Percentiles rank a stretch among this genome's conserved stretches.
These are phyloP conservation scores for Vanderwaltozyma verrucispora DNA, from an alignment of 805 yeast genomes.

Conservation along the genomic window DNA sequence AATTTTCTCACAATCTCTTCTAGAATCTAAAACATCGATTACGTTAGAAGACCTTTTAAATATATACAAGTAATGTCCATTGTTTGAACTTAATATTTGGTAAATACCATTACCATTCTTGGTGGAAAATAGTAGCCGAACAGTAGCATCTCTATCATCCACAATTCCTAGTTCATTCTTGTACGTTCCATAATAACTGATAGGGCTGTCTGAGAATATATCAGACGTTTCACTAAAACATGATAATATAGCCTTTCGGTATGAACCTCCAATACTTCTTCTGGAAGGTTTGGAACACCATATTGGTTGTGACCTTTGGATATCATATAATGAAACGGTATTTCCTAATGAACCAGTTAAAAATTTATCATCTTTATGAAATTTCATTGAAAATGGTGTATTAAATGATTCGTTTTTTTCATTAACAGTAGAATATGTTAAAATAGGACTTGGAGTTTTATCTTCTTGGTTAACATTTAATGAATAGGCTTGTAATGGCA, in stretches of 20 bases:
- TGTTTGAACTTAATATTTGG: conserved; percentile 30
- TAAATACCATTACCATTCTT: conserved; percentile 25
- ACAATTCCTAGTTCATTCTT: conserved; percentile 18
- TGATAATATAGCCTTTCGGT: conserved; percentile 20
- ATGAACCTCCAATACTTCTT: conserved; percentile 3
- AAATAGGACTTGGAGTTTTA: conserved; percentile 10
- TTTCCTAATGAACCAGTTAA: conserved; percentile 26
- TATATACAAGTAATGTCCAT: conserved; percentile 29
- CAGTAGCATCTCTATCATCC: conserved; percentile 12
- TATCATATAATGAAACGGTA: conserved; percentile 25
- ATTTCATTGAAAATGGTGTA: conserved; percentile 23
- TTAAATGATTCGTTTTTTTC: conserved; percentile 27
- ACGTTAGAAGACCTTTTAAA: conserved; percentile 22
- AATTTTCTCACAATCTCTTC: conserved; percentile 13
- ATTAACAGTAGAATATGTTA: conserved; percentile 24
- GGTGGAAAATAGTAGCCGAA: neutral
- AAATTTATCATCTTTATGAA: conserved; percentile 15
- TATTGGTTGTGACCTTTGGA: conserved; percentile 18
- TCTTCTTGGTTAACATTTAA: conserved; percentile 6
- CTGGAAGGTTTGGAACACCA: conserved; percentile 6
- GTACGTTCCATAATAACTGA: conserved; percentile 20
- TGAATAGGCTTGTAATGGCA: conserved; percentile 29
- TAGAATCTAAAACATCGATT: conserved; percentile 29
- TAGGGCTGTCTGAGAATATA: neutral
- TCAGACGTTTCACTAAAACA: conserved; percentile 15